Conservation (phyloP, 1,284 basidiomycete species). For the Leccinum huronense region DNA sequence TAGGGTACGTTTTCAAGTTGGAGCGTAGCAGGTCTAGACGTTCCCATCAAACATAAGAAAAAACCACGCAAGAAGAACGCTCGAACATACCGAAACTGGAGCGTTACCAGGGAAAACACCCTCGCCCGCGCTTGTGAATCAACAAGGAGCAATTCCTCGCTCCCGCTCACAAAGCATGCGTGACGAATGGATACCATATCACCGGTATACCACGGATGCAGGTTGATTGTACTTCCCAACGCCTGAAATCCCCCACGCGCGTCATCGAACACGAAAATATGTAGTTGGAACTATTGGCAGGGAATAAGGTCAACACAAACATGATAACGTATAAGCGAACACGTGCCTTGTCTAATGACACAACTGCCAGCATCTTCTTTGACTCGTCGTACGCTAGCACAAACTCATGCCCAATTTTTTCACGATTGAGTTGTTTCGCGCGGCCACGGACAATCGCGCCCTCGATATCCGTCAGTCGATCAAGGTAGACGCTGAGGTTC, state of each 20-base stretch:
- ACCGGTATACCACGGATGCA: constrained; percentile 45
- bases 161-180: constrained; percentile 41
- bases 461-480: constrained; percentile 34
- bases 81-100: constrained; percentile 57
- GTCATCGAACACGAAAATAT: constrained; percentile 50
- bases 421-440: constrained; percentile 40
- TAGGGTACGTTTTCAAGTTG: constrained; percentile 21
- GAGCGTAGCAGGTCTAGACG: constrained; percentile 24
- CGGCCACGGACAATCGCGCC: constrained; percentile 29
- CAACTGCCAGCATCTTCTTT: constrained; percentile 46
- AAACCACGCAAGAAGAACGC: no score
- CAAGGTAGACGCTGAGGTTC: constrained; percentile 42
- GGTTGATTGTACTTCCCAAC: constrained; percentile 41
- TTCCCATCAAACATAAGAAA: background rate
- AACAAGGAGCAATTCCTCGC: constrained; percentile 50
- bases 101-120: constrained; percentile 50
- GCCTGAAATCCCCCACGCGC: constrained; percentile 32
- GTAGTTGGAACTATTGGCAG: constrained; percentile 36
- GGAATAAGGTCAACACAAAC: background rate
- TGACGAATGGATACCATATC: constrained; percentile 31
- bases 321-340: background rate
- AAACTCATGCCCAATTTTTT: constrained; percentile 45
- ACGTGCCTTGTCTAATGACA: constrained; percentile 41
- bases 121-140: constrained; percentile 42
- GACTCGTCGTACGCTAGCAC: constrained; percentile 50